A percentile compares a stretch with the other conserved stretches of the same genome.
Evolutionary conservation across 352 stramenopile genomes (phyloP).

Genomic region (Globisporangium lucens): DNA sequence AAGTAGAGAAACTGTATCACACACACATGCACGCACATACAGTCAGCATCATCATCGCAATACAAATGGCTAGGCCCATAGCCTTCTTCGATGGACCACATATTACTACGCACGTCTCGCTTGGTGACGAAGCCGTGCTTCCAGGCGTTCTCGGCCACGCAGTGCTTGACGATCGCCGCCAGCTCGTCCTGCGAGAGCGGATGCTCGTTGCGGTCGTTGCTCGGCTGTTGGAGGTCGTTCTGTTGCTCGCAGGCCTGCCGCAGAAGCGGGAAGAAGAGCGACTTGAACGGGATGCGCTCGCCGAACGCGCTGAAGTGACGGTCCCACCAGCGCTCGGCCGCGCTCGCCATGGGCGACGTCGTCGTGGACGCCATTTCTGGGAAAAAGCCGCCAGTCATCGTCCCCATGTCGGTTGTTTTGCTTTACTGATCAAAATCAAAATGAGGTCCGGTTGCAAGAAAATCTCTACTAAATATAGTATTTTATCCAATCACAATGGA

Average conservation of each 20-base stretch:
- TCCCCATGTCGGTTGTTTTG: neutral
- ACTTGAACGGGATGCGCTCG: conserved; percentile 22
- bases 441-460: neutral
- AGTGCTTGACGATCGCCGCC: conserved; percentile 50
- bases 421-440: neutral
- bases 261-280: conserved; percentile 64
- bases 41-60: neutral
- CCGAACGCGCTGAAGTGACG: conserved; percentile 14
- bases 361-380: neutral
- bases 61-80: neutral
- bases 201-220: neutral
- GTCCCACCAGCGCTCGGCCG: conserved; percentile 35
- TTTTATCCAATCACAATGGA: neutral
- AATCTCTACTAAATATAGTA: neutral
- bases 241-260: conserved; percentile 35
- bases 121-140: conserved; percentile 39
- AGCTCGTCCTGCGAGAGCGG: conserved; percentile 61
- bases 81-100: no score
- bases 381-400: neutral
- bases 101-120: conserved; percentile 29
- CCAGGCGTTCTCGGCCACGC: conserved; percentile 41
- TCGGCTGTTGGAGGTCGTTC: conserved; percentile 15
- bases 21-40: conserved; percentile 2
- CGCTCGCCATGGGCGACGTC: conserved; percentile 5
- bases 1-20: conserved; percentile 48